These are phyloP conservation scores for Pleomassaria siparia DNA, from an alignment of 2,329 filamentous ascomycete species.

Conservation along the genomic window DNA sequence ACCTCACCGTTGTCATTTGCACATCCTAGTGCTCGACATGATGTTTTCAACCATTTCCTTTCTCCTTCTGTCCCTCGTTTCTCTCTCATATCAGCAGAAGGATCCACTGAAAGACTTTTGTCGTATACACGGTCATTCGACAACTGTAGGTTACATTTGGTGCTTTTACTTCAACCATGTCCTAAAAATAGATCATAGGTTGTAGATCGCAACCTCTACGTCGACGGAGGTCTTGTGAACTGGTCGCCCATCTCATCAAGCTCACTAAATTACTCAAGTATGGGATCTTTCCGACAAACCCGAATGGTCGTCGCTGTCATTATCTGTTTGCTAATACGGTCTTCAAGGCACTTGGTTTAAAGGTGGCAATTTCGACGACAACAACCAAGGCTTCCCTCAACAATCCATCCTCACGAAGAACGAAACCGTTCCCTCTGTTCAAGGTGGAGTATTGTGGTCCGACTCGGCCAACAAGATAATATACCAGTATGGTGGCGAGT, in stretches of 20 bases:
- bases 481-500: slow-evolving; percentile 62
- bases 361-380: slow-evolving; percentile 53
- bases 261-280: slow-evolving; percentile 19
- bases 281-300: background rate
- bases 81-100: slow-evolving; percentile 5
- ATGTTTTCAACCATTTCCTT: background rate
- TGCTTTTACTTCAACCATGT: background rate
- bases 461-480: slow-evolving; percentile 62
- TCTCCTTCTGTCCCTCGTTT: background rate
- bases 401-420: slow-evolving; percentile 59
- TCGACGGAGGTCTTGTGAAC: slow-evolving; percentile 45
- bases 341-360: slow-evolving; percentile 52
- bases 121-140: slow-evolving; percentile 53
- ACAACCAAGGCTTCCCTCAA: slow-evolving; percentile 47
- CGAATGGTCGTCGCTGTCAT: background rate
- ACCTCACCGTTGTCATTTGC: background rate
- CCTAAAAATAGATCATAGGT: background rate
- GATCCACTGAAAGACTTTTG: slow-evolving; percentile 21
- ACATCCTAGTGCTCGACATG: background rate
- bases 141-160: slow-evolving; percentile 45
- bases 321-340: background rate
- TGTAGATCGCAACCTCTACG: slow-evolving; percentile 58
- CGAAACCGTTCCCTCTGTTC: slow-evolving; percentile 51
- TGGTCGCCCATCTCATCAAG: slow-evolving; percentile 11
- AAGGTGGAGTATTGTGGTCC: slow-evolving; percentile 54